Evolutionary conservation across 768 basidiomycete species (phyloP).

Genomic region (Psilocybe cubensis): DNA sequence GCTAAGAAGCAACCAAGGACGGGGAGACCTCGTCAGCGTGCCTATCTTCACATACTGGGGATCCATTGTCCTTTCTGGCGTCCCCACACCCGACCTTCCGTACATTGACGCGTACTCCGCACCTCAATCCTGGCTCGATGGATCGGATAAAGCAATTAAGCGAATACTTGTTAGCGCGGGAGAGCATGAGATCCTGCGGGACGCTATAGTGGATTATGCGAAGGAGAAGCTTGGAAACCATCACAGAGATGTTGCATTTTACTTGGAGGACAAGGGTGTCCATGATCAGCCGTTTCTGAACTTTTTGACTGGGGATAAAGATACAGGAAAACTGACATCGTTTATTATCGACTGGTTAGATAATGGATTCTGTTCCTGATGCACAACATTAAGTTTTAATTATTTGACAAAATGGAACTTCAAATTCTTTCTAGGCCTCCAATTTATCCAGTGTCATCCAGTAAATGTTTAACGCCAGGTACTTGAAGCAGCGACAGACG

Average conservation of each 20-base stretch:
- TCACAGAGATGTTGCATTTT: slow-evolving; percentile 9
- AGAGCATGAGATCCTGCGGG: slow-evolving; percentile 23
- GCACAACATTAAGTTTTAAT: no score
- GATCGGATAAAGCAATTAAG: slow-evolving; percentile 23
- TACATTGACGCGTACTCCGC: slow-evolving; percentile 23
- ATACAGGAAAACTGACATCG: background rate
- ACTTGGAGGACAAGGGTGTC: slow-evolving; percentile 16
- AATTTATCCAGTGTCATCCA: background rate
- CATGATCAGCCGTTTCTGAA: slow-evolving; percentile 17
- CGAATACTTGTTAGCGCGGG: slow-evolving; percentile 29
- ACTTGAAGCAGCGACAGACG: background rate
- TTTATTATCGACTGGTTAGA: slow-evolving; percentile 11
- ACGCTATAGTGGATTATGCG: slow-evolving; percentile 24
- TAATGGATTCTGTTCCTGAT: background rate
- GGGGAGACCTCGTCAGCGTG: slow-evolving; percentile 6
- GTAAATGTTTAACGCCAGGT: background rate
- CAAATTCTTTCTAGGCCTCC: no score
- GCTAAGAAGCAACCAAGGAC: background rate
- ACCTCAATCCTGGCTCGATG: slow-evolving; percentile 27
- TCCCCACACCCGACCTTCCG: background rate
- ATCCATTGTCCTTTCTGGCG: background rate
- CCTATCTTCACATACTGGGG: background rate
- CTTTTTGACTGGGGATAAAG: slow-evolving; percentile 2
- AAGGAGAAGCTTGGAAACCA: slow-evolving; percentile 8
- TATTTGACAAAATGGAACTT: no score